A percentile compares a stretch with the other conserved stretches of the same genome.
phyloP scores from a whole-genome alignment of 495 filamentous ascomycete species.

The Neurospora sp. region DNA sequence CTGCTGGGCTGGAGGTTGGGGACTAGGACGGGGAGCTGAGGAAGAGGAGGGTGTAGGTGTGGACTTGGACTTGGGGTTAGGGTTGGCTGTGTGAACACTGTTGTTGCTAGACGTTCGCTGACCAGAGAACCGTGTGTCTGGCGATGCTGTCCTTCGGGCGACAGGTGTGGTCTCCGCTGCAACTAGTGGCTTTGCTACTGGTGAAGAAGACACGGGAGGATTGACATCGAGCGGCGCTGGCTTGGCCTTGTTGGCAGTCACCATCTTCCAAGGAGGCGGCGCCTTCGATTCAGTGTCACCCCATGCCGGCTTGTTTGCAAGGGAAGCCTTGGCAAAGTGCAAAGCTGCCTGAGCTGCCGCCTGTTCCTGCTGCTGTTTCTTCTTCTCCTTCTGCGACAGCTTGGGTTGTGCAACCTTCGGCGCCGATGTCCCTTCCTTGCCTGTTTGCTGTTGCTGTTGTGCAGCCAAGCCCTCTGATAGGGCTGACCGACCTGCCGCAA shows the following conservation, averaged over 20 bases:
- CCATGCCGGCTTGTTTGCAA: constrained; percentile 15
- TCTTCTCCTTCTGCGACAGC: constrained; percentile 83
- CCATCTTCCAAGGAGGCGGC: constrained; percentile 63
- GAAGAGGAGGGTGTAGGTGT: constrained; percentile 4
- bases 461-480: constrained; percentile 62
- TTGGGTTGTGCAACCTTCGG: constrained; percentile 37
- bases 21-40: constrained; percentile 4
- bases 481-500: constrained; percentile 43
- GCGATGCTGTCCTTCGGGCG: constrained; percentile 39
- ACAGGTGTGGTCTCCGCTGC: constrained; percentile 21
- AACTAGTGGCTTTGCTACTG: constrained; percentile 30
- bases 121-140: constrained; percentile 45
- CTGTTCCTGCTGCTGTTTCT: constrained; percentile 64
- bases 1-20: background rate
- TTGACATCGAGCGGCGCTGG: constrained; percentile 8
- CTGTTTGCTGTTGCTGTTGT: constrained; percentile 18
- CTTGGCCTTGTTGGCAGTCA: constrained; percentile 22
- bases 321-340: constrained; percentile 4
- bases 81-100: background rate
- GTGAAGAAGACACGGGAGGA: constrained; percentile 38
- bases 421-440: constrained; percentile 20
- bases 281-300: constrained; percentile 28
- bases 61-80: background rate
- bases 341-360: constrained; percentile 31
- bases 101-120: constrained; percentile 26